Base-by-base conservation (phyloP, 1,284 basidiomycete species). In the Ustilago lituana region DNA sequence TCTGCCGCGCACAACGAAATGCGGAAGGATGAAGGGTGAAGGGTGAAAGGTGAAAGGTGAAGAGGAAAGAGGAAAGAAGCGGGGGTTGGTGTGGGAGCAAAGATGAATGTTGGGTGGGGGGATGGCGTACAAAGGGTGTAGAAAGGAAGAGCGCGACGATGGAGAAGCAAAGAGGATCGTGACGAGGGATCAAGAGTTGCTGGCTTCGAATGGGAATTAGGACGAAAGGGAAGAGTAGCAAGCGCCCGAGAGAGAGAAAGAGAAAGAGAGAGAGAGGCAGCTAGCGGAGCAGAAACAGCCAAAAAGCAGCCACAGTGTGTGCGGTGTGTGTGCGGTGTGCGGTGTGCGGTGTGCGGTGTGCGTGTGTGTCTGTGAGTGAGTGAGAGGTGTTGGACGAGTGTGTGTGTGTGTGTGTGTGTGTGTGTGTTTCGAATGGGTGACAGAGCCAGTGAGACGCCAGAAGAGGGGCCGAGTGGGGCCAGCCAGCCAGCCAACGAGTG, bases 1-100 rank as follows among this genome's bases (percentile, higher is more conserved):
- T 12, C 22, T 46, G 44, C 29, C 14, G 29, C 31, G 32, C 32
- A 31, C 41, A 23, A n/a, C 44, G 17, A 46, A 14, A 46, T 29
- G 20, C 27, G 5, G 14, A 31, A 22, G 26, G 27, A 6, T 6
- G 27, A 12, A 29, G 6, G 27, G 6, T 29, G 27, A 29, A 29
- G 27, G 27, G 27, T 6, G 27, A 12, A 29, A 29, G 27, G n/a
- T n/a, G n/a, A n/a, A n/a, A n/a, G n/a, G n/a, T n/a, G n/a, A n/a
- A n/a, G n/a, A n/a, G n/a, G n/a, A n/a, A n/a, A n/a, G n/a, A n/a
- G n/a, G n/a, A n/a, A n/a, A n/a, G n/a, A n/a, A n/a, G n/a, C n/a
- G n/a, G n/a, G n/a, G n/a, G n/a, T n/a, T n/a, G n/a, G n/a, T n/a
- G n/a, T n/a, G n/a, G n/a, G n/a, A n/a, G n/a, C n/a, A n/a, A n/a